Base-by-base conservation (phyloP, 495 filamentous ascomycete species). In the Talaromyces liani region DNA sequence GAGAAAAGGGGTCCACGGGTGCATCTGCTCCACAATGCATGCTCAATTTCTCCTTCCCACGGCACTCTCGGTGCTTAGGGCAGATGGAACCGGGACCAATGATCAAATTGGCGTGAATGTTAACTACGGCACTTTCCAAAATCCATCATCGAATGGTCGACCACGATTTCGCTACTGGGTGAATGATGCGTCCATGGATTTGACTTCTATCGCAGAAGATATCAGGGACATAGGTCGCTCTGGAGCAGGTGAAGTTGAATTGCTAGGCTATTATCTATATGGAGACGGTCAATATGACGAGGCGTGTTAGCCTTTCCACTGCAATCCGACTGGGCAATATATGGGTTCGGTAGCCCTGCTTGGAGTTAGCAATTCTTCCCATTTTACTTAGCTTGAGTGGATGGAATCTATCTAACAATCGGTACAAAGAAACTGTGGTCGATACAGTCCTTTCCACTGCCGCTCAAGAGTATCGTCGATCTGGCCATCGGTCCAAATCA, bases 41-140 rank as follows among this genome's bases (percentile, higher is more conserved):
- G 12, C 85, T 20, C 75, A 92, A 2, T 89, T 93, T 69, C 79
- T 88, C 64, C 84, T 86, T 0, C 82, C 83, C 4, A 81, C 89
- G 65, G 80, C 86, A 31, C 80, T 91, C 64, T 89, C 91, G 68
- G 88, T 87, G 66, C 80, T 77, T 36, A 25, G 72, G 82, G 36
- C 68, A 84, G 14, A 73, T 89, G 12, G 85, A 85, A 67, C 79
- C 77, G 12, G 85, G 87, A 31, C 64, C 71, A 78, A 7, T 75
- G 80, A 10, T 81, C 80, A 14, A 82, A 80, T 64, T 82, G 84
- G 53, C 91, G 86, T 82, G 80, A 84, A 31, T 92, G 89, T 57
- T 29, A 18, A 57, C 54, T 31, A 31, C 22, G 54, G 54, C 24
- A 57, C 54, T 16, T 75, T 71, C 56, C 47, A 61, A 24, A 65